Base-by-base conservation (phyloP, 148 eudicot species). In the Camellia japonica region DNA sequence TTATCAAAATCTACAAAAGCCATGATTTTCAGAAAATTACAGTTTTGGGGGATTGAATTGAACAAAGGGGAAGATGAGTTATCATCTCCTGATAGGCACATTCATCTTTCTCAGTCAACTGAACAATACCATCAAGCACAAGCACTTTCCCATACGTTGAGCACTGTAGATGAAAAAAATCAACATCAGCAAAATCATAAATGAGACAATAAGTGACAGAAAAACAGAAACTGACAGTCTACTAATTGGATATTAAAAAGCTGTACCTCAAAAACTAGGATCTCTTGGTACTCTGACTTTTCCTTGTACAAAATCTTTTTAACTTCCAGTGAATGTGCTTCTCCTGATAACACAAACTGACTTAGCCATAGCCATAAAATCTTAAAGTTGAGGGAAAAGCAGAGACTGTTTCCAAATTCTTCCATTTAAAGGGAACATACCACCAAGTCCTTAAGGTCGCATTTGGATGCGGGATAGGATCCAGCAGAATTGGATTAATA, bases 81-180 rank as follows among this genome's bases (percentile, higher is more conserved):
- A 95, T 95, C 98, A 95, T 95, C 89, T 95, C 98, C 85, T 95
- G 98, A 84, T 93, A 95, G 9, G 93, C 97, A 79, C 91, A 93
- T 87, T 95, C 98, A 86, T 95, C 98, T 89, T 85, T 95, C 87
- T 95, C 97, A 1, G 96, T 91, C 83, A 95, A 82, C 84, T 95
- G 98, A 81, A 95, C 81, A 81, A 95, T 95, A 52, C 97, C 98
- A 83, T 95, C 98, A 70, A 95, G 96, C 79, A 93, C 97, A 69
- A 95, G 94, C 79, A 95, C 98, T 81, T 88, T 92, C 44, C 98
- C 98, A 76, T 93, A 93, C 15, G 87, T 75, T 64, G 87, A 49
- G 52, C 97, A 95, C 98, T 95, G 90, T 85, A 87, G 71, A 83
- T 3, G 43, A 56, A 75, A 73, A 30, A 44, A 80, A 79, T 10